phyloP scores from a whole-genome alignment of 768 basidiomycete species.

The Pleurotus giganteus region DNA sequence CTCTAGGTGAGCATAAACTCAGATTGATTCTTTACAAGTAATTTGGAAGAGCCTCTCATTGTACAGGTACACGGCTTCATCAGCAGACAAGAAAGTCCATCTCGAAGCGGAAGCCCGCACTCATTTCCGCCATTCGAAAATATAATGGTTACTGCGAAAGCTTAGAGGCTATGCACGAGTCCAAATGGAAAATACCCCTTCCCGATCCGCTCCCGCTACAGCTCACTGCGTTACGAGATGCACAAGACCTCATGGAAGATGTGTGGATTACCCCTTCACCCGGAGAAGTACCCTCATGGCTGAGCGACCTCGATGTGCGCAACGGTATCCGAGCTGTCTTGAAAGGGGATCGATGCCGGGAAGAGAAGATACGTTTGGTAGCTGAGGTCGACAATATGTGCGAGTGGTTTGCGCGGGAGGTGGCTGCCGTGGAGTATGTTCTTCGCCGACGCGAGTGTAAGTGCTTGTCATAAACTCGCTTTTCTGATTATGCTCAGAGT shows the following conservation, averaged over 20 bases:
- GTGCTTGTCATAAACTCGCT: conserved; percentile 7
- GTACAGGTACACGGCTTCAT: conserved; percentile 30
- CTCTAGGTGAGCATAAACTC: conserved; percentile 25
- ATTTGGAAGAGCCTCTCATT: not conserved
- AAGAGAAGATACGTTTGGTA: conserved; percentile 24
- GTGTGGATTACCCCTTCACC: conserved; percentile 28
- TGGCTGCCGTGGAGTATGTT: conserved; percentile 23
- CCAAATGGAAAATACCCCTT: conserved; percentile 26
- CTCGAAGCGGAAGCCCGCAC: conserved; percentile 24
- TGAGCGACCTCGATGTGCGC: conserved; percentile 27
- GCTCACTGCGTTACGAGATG: conserved; percentile 22
- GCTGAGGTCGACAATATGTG: conserved; percentile 32
- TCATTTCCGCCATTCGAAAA: conserved; percentile 26
- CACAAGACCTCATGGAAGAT: conserved; percentile 30
- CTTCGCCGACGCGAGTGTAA: conserved; percentile 17
- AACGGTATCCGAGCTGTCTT: conserved; percentile 20
- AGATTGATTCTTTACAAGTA: not conserved
- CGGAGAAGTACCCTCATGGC: conserved; percentile 24
- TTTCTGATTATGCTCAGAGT: not conserved
- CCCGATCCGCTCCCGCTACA: conserved; percentile 29
- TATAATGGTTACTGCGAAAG: conserved; percentile 24
- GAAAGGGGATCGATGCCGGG: conserved; percentile 23
- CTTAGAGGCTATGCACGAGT: conserved; percentile 20
- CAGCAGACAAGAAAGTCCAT: conserved; percentile 31
- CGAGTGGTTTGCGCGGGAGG: conserved; percentile 30